Conservation (phyloP, 148 eudicot species). For the Rhododendron simsii region DNA sequence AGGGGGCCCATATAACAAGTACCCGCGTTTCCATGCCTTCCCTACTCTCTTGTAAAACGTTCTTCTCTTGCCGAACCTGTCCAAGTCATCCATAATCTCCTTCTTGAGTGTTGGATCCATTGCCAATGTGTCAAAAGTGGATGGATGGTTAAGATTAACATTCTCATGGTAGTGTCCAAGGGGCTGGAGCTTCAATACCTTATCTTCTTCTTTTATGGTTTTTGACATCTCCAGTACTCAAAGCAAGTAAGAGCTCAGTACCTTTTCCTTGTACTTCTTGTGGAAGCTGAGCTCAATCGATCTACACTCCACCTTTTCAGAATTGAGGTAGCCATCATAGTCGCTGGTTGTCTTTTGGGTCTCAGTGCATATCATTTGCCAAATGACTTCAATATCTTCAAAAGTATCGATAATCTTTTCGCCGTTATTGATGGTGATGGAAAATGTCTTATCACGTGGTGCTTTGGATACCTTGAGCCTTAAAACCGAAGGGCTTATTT, state of each 20-base stretch:
- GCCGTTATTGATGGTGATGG: conserved; percentile 22
- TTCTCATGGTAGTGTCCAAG: background rate
- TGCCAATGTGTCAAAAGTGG: conserved; percentile 49
- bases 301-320: background rate
- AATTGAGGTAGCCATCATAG: too few relatives aligned
- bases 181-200: background rate
- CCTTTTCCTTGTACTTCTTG: conserved; percentile 23
- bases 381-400: conserved; percentile 25
- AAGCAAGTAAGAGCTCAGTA: conserved; percentile 10
- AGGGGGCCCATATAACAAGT: conserved; percentile 51
- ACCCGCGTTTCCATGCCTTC: conserved; percentile 74
- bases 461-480: conserved; percentile 24
- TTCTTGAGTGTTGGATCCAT: conserved; percentile 39
- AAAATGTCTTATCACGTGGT: background rate
- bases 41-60: conserved; percentile 42
- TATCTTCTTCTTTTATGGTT: background rate
- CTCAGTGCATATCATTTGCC: conserved; percentile 19
- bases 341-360: conserved; percentile 2
- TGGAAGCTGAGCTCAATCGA: conserved; percentile 26
- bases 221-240: background rate
- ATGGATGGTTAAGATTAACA: conserved; percentile 42
- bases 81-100: conserved; percentile 33
- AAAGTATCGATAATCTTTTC: conserved; percentile 30
- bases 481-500: conserved; percentile 10
- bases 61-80: conserved; percentile 36